These are phyloP conservation scores for Venturia aucupariae DNA, from an alignment of 2,329 filamentous ascomycete genomes.

Conservation along the genomic window DNA sequence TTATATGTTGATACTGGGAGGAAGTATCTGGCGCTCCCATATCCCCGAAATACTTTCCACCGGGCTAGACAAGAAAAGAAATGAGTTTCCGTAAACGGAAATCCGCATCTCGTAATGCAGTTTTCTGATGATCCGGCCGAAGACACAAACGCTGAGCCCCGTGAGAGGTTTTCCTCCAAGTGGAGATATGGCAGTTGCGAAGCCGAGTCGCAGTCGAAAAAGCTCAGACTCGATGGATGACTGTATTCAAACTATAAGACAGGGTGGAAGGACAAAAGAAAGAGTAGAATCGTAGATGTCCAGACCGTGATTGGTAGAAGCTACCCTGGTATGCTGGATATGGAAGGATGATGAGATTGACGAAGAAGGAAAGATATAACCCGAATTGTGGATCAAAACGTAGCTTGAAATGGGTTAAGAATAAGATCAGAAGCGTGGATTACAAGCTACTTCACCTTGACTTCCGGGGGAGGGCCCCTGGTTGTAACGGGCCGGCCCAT, in stretches of 20 bases:
- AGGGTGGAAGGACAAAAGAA: neutral
- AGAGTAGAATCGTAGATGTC: neutral
- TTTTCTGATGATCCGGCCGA: neutral
- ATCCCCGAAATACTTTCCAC: neutral
- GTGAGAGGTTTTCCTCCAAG: neutral
- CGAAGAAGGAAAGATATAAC: neutral
- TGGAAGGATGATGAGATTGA: neutral
- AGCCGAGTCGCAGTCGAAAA: neutral
- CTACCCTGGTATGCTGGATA: neutral
- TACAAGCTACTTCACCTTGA: neutral
- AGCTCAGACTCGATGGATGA: neutral
- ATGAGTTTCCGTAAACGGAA: neutral
- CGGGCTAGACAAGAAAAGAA: neutral
- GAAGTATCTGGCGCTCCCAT: neutral
- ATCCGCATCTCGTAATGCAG: neutral
- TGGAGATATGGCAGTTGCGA: neutral
- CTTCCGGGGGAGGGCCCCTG: neutral
- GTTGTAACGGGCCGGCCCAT: neutral
- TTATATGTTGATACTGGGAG: neutral
- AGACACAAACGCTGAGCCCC: neutral
- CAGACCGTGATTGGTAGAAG: neutral
- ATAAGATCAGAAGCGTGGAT: neutral
- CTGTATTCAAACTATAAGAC: neutral
- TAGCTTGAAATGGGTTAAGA: neutral
- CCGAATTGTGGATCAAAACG: neutral